Base-by-base conservation (phyloP, 78 protist genomes). In the Dictyostelium brefeldianum region DNA sequence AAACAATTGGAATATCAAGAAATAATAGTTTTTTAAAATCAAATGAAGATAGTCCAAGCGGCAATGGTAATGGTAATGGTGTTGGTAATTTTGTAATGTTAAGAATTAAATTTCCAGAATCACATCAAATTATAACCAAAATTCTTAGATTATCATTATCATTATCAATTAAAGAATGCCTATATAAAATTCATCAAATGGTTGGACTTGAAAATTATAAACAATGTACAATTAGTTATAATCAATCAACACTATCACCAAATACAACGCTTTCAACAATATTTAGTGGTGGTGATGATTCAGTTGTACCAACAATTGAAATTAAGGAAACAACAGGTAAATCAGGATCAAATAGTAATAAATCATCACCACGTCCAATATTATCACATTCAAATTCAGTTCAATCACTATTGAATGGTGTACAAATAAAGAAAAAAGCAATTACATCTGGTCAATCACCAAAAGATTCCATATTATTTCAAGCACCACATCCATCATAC, bases 401-500 rank as follows among this genome's bases (percentile, higher is more conserved):
- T 41, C 83, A 87, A 54, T 57, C 73, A 9, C 54, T 87, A 5
- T 29, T 78, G 9, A 27, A 36, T 5, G 59, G 36, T 17, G 70
- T 36, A 31, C 11, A 18, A 25, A 27, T 48, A n/a, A 78, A 78
- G 47, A 78, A 78, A 27, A 17, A 20, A 10, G 27, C 79, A 2
- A 17, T 53, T 18, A 27, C 57, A 8, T 20, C 9, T 15, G 84
- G 80, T 43, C 57, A 84, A 27, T 43, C 50, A 10, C 31, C 50
- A 41, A 51, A 56, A n/a, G 93, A 87, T 22, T 43, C 47, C 8
- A 48, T 87, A 18, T 4, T 84, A 10, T 87, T 87, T 31, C 93
- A 87, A 51, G 79, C 93, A 87, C 93, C 93, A 5, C 93, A 15
- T 14, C 93, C 93, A 17, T 77, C 84, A 41, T 87, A 87, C 29